Evolutionary conservation across 345 rosid genomes (phyloP), one percentile per base, ranked within the genome.

Genomic region (Lepidium sativum): DNA sequence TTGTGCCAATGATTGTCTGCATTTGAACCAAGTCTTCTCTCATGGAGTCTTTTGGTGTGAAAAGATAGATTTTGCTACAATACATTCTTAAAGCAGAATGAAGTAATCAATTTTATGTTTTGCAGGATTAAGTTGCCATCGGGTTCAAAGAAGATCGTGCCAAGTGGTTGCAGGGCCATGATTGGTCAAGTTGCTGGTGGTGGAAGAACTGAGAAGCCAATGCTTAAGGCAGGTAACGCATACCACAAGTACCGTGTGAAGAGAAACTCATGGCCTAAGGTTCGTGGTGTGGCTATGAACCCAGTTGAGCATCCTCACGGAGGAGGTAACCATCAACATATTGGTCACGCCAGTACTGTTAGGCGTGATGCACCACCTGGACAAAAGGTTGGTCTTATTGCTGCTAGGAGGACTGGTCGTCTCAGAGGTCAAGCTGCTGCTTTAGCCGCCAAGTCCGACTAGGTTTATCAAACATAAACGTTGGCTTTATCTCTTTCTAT

Each of bases 261-360:
- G 85, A 83, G 92, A 54, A 86, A 86, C 82, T 82, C 85, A 67
- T 86, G 92, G 92, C 89, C 92, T 47, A 82, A 82, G 85, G 89
- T 86, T 6, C 87, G 89, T 70, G 92, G 92, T 80, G 89, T 86
- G 70, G 92, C 92, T 33, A 86, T 86, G 92, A 86, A 86, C 9
- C 92, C 92, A 9, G 92, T 86, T 0, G 92, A 84, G 84, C 92
- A 84, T 82, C 92, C 89, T 53, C 92, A 86, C 1, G 89, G 92
- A 52, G 89, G 92, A 59, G 92, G 92, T 80, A 86, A 84, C 83
- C 92, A 86, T 64, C 92, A 86, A 49, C 89, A 86, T 18, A 86
- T 86, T 51, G 89, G 89, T 55, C 89, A 86, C 31, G 89, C 89
- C 2, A 84, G 89, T 67, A 86, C 89, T 0, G 87, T 84, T 51